Evolutionary conservation across 1,284 basidiomycete species (phyloP).

Genomic region (Trametes polyzona): DNA sequence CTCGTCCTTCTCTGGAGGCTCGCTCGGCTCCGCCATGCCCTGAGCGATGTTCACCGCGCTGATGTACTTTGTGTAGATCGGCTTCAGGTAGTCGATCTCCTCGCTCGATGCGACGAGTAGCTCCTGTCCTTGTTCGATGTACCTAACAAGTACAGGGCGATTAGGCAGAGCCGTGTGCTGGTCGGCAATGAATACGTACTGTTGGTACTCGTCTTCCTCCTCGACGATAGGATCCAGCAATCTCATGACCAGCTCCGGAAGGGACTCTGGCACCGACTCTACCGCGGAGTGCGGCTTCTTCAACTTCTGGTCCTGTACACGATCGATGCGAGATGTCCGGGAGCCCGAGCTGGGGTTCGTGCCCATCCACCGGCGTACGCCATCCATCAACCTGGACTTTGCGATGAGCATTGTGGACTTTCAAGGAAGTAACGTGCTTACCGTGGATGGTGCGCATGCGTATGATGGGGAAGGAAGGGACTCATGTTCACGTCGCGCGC

Average conservation of each 20-base stretch:
- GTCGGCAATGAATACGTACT: constrained; percentile 45
- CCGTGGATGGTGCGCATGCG: constrained; percentile 47
- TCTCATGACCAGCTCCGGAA: constrained; percentile 64
- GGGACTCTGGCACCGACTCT: constrained; percentile 54
- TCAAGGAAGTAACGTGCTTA: constrained; percentile 23
- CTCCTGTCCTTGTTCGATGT: constrained; percentile 73
- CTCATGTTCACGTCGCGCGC: constrained; percentile 69
- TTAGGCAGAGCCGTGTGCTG: too few relatives aligned
- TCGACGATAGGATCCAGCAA: constrained; percentile 71
- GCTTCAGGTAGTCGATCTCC: constrained; percentile 54
- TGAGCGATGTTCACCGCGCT: constrained; percentile 53
- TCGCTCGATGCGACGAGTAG: constrained; percentile 50
- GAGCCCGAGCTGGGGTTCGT: constrained; percentile 47
- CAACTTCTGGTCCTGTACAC: constrained; percentile 39
- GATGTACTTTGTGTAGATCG: constrained; percentile 49
- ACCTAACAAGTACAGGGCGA: constrained; percentile 43
- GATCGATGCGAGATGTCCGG: constrained; percentile 43
- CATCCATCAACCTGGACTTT: constrained; percentile 66
- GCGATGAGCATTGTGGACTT: not conserved
- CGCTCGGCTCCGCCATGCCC: constrained; percentile 42
- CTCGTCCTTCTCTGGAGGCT: constrained; percentile 43
- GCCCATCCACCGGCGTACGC: constrained; percentile 73
- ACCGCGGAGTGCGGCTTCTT: constrained; percentile 32
- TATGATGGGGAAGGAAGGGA: constrained; percentile 69
- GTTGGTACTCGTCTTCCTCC: constrained; percentile 81